Base-by-base conservation (phyloP, 371 early-diverging fungal genomes). In the Blakeslea trispora region DNA sequence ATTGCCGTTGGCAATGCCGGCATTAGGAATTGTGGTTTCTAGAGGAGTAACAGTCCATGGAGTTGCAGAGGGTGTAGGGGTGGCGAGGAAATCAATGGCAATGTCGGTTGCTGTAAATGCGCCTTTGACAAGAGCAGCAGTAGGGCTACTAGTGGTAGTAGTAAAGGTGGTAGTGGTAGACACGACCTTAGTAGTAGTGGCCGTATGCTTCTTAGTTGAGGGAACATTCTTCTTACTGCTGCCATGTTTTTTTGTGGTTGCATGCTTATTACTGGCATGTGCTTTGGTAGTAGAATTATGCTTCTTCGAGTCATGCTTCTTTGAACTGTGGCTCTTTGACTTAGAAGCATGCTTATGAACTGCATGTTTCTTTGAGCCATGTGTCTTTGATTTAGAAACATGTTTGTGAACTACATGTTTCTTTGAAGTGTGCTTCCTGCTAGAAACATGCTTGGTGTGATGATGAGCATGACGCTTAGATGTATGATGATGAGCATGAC, bases 371-470 rank as follows among this genome's bases (percentile, higher is more conserved):
- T 32, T 45, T 23, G 37, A 17, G 9, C 28, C 31, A 14, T 59
- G 53, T 11, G 42, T 50, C 48, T 53, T 59, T 56, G 41, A 10
- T 11, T 40, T 51, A n/a, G 41, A 24, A 40, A 28, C 15, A 24
- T 40, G 21, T 13, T 22, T 51, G 13, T 39, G 22, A n/a, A n/a
- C n/a, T 2, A 19, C n/a, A 24, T 22, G n/a, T 24, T 23, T 45
- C 53, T 52, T 52, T 11, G 43, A 42, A 52, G 19, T 11, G 21
- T 45, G 58, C 35, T 50, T 57, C 37, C 18, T 35, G 18, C 17
- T 17, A 45, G 23, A 24, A 23, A 31, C 11, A 17, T 43, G 28
- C 21, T 43, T 48, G 10, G 19, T 9, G 17, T 15, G 5, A 19
- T 14, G 28, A 7, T 23, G 24, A 9, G 2, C 41, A 39, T 51